phyloP scores from a whole-genome alignment of 2,329 filamentous ascomycete genomes.

The Xylariaceae sp. region DNA sequence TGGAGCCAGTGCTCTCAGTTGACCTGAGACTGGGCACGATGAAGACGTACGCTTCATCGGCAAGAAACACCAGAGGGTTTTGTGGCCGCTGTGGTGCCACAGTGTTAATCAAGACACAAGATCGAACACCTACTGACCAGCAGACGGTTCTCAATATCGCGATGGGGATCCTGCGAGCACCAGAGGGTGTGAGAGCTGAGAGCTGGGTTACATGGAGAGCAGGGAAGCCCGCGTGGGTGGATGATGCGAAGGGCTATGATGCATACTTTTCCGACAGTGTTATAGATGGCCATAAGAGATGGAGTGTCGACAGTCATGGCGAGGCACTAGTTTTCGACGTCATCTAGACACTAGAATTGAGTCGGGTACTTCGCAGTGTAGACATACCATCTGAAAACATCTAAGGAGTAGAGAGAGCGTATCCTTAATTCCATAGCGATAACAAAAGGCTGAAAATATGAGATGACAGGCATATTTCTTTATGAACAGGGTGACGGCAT shows the following conservation, averaged over 20 bases:
- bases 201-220: slow-evolving; percentile 55
- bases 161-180: slow-evolving; percentile 49
- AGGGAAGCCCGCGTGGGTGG: slow-evolving; percentile 41
- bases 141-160: slow-evolving; percentile 36
- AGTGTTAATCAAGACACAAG: slow-evolving; percentile 44
- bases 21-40: slow-evolving; percentile 7
- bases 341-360: too few relatives aligned
- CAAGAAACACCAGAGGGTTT: slow-evolving; percentile 49
- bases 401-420: too few relatives aligned
- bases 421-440: too few relatives aligned
- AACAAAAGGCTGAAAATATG: too few relatives aligned
- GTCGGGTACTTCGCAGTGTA: too few relatives aligned
- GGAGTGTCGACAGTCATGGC: slow-evolving; percentile 46
- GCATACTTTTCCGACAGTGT: slow-evolving; percentile 44
- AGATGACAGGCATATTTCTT: too few relatives aligned
- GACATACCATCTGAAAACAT: too few relatives aligned
- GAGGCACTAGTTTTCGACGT: slow-evolving; percentile 23
- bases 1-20: slow-evolving; percentile 45
- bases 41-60: slow-evolving; percentile 39
- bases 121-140: slow-evolving; percentile 38
- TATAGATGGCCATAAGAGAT: slow-evolving; percentile 45
- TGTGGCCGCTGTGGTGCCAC: slow-evolving; percentile 55
- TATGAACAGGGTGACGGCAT: too few relatives aligned
- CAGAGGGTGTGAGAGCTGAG: slow-evolving; percentile 42
- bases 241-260: slow-evolving; percentile 46